Conservation (phyloP, 345 rosid genomes). For the Hibiscus syriacus region DNA sequence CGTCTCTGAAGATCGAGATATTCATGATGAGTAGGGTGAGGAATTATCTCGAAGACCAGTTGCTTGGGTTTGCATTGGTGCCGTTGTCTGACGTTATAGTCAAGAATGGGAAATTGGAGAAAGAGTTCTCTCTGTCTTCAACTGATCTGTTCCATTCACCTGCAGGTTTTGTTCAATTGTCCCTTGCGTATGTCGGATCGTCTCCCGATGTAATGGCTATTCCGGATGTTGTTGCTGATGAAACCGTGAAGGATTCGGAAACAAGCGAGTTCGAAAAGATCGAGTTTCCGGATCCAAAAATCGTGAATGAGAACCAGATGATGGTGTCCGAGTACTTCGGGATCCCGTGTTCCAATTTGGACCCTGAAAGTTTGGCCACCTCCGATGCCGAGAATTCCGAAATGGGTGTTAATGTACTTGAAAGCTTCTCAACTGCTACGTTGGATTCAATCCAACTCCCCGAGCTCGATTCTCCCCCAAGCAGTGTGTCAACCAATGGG, state of each 20-base stretch:
- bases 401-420: constrained; percentile 13
- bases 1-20: constrained; percentile 85
- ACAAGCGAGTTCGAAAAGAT: constrained; percentile 58
- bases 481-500: constrained; percentile 72
- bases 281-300: constrained; percentile 95
- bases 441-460: constrained; percentile 38
- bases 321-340: constrained; percentile 94
- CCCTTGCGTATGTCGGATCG: constrained; percentile 71
- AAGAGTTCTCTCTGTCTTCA: constrained; percentile 92
- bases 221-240: constrained; percentile 39
- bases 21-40: constrained; percentile 98
- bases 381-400: constrained; percentile 54
- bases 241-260: constrained; percentile 33
- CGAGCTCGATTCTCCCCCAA: constrained; percentile 67
- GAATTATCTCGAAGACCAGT: constrained; percentile 96
- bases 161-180: constrained; percentile 83
- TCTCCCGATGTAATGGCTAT: constrained; percentile 87
- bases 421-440: neutral
- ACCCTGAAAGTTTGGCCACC: constrained; percentile 53
- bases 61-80: constrained; percentile 84
- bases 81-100: constrained; percentile 80
- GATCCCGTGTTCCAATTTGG: constrained; percentile 47
- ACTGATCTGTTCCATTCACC: constrained; percentile 95
- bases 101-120: constrained; percentile 69
- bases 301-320: constrained; percentile 81